Conservation (phyloP, 1,284 basidiomycete species). For the Ustilago bromivora region DNA sequence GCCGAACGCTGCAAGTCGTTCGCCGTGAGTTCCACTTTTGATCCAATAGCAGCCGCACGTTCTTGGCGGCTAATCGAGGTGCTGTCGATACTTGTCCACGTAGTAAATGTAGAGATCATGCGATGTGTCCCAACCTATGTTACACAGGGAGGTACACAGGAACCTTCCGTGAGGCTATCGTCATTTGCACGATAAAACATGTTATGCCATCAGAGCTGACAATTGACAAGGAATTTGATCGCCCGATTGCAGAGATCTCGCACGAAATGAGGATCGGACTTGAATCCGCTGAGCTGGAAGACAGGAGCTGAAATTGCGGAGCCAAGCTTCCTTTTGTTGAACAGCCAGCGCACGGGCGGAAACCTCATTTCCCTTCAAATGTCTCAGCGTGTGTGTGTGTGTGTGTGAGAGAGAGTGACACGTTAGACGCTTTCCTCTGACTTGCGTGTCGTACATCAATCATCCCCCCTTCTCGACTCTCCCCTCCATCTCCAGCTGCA, state of each 20-base stretch:
- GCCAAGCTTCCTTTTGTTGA: neutral
- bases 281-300: conserved; percentile 19
- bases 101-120: too few species aligned
- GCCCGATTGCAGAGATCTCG: neutral
- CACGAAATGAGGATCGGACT: neutral
- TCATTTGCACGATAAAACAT: neutral
- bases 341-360: conserved; percentile 24
- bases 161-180: neutral
- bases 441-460: conserved; percentile 6
- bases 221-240: neutral
- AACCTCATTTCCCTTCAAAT: neutral
- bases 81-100: too few species aligned
- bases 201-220: neutral
- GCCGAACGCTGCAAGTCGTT: conserved; percentile 25
- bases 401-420: conserved; percentile 1
- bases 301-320: conserved; percentile 12
- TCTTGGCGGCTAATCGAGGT: neutral
- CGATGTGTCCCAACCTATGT: too few species aligned
- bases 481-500: neutral
- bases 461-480: neutral
- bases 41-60: conserved; percentile 11
- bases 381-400: neutral
- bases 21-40: conserved; percentile 15
- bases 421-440: conserved; percentile 8
- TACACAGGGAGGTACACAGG: too few species aligned